These are phyloP conservation scores for Colletotrichum australisinense DNA, from an alignment of 2,329 filamentous ascomycete species.

Conservation along the genomic window DNA sequence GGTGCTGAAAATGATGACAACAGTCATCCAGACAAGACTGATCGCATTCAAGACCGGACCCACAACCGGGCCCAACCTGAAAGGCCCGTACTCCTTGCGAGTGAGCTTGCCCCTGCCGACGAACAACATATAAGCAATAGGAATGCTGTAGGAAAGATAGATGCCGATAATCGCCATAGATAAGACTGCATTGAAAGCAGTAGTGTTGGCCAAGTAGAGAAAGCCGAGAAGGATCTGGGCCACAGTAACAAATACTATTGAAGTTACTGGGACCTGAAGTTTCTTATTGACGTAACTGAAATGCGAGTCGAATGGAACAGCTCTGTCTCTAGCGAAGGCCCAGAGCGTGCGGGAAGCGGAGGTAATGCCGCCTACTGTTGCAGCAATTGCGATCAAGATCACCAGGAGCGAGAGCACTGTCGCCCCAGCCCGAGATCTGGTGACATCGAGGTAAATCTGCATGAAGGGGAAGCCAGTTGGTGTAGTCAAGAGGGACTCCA, in stretches of 20 bases:
- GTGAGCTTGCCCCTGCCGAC: conserved; percentile 44
- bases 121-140: conserved; percentile 50
- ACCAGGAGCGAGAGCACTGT: conserved; percentile 43
- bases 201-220: conserved; percentile 53
- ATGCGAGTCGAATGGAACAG: conserved; percentile 47
- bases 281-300: conserved; percentile 48
- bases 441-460: conserved; percentile 49
- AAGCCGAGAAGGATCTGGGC: conserved; percentile 46
- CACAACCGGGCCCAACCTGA: conserved; percentile 44
- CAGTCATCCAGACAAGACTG: conserved; percentile 54
- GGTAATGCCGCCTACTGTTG: conserved; percentile 45
- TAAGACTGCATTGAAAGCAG: conserved; percentile 53
- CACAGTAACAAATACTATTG: conserved; percentile 39
- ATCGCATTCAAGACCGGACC: conserved; percentile 52
- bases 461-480: conserved; percentile 57
- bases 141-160: conserved; percentile 55
- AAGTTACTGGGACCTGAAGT: conserved; percentile 47
- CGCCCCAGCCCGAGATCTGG: conserved; percentile 39
- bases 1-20: conserved; percentile 57
- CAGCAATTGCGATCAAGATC: conserved; percentile 42
- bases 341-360: conserved; percentile 50
- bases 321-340: conserved; percentile 52
- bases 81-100: conserved; percentile 38
- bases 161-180: conserved; percentile 55
- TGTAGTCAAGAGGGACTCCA: conserved; percentile 50